These are phyloP conservation scores for Nemophila menziesii DNA, from an alignment of 257 asterid genomes.

Conservation along the genomic window DNA sequence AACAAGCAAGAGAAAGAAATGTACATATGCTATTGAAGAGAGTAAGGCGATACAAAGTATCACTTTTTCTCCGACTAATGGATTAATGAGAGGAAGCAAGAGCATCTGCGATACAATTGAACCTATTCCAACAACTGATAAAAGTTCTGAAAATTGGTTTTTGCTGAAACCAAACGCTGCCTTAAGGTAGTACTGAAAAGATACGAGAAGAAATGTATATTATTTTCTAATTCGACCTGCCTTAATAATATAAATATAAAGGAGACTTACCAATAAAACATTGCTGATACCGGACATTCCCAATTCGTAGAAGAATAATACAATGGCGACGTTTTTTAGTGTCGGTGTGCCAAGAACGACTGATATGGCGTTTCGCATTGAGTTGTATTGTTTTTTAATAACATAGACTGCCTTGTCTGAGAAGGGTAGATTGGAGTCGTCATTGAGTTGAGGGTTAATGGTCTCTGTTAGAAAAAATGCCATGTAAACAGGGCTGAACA, in stretches of 20 bases:
- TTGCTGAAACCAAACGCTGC: constrained; percentile 78
- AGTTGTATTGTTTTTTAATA: constrained; percentile 44
- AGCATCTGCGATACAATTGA: constrained; percentile 83
- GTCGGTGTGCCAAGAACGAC: constrained; percentile 56
- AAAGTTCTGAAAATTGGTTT: constrained; percentile 77
- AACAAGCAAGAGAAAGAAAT: constrained; percentile 16
- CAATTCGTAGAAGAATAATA: constrained; percentile 84
- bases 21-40: constrained; percentile 62
- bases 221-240: not conserved
- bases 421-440: constrained; percentile 20
- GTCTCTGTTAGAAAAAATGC: constrained; percentile 60
- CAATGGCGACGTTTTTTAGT: constrained; percentile 56
- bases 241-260: not conserved
- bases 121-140: constrained; percentile 83
- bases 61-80: constrained; percentile 68
- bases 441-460: constrained; percentile 27
- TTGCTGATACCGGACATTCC: constrained; percentile 85
- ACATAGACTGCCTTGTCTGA: constrained; percentile 38
- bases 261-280: constrained; percentile 58
- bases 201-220: constrained; percentile 10
- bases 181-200: constrained; percentile 77
- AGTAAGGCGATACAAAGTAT: constrained; percentile 68
- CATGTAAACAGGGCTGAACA: constrained; percentile 60
- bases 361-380: constrained; percentile 58
- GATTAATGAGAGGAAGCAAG: constrained; percentile 76